phyloP scores from a whole-genome alignment of 2,329 filamentous ascomycete genomes.

The Aspergillus sp. region DNA sequence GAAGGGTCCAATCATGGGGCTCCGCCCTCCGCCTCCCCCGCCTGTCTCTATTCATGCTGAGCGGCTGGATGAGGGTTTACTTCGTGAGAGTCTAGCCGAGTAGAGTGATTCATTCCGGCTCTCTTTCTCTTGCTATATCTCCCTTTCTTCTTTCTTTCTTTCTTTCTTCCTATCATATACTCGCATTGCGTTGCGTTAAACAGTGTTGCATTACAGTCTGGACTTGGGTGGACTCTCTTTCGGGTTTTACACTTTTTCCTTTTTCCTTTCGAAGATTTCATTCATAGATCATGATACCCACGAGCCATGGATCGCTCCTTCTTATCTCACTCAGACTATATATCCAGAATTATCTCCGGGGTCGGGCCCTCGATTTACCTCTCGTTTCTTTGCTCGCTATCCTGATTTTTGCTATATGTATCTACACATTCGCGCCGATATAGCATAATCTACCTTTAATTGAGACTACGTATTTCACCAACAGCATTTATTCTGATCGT shows the following conservation, averaged over 20 bases:
- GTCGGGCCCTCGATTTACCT: neutral
- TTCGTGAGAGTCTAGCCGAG: constrained; percentile 60
- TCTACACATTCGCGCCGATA: neutral
- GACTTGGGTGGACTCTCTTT: neutral
- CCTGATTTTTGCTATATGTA: neutral
- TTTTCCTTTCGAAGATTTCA: neutral
- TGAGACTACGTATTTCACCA: neutral
- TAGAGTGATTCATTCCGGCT: constrained; percentile 14
- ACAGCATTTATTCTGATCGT: neutral
- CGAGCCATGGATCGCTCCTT: constrained; percentile 7
- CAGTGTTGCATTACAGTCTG: constrained; percentile 1
- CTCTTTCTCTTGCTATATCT: neutral
- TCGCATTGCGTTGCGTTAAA: constrained; percentile 6
- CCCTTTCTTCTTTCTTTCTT: neutral
- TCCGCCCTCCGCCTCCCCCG: constrained; percentile 57
- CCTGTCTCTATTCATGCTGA: constrained; percentile 60
- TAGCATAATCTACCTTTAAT: neutral
- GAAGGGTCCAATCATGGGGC: constrained; percentile 70
- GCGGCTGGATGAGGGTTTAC: constrained; percentile 58
- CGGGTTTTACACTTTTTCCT: neutral
- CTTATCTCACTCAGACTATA: constrained; percentile 2
- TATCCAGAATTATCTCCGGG: neutral
- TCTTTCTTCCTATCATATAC: constrained; percentile 2
- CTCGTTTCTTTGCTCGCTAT: neutral
- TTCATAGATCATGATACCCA: constrained; percentile 17